Evolutionary conservation across 768 basidiomycete genomes (phyloP), one percentile per base, ranked within the genome.

Genomic region (Grammothele lineata): DNA sequence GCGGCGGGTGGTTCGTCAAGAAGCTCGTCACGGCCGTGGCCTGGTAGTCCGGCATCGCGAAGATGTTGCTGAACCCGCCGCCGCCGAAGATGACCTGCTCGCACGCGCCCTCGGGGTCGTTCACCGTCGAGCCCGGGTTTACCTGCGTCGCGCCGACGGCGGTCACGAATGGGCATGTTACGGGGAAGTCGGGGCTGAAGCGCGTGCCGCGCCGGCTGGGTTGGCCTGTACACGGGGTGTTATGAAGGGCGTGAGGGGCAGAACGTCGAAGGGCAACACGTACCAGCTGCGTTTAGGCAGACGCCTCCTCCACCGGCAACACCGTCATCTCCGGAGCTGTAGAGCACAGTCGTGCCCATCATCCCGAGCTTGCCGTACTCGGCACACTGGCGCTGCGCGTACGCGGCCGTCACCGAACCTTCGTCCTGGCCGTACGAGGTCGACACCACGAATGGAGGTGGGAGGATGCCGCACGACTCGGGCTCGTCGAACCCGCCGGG

Each of bases 181-280:
- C 65, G 1, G 75, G 75, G 66, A 74, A 75, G 17, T 37, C 51
- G 0, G 72, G 74, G 50, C 66, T 73, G 59, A 76, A 75, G 30
- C 56, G 54, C 5, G 40, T 62, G 21, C 66, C 67, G 22, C 37
- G 37, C 3, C 34, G 4, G 9, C 57, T 44, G 27, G 62, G 60
- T 7, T 45, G 45, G 6, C 66, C 69, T 71, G n/a, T 11, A 26
- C 7, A 25, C 14, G 8, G 30, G 30, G 9, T 15, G 9, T 32
- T 9, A n/a, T n/a, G n/a, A n/a, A n/a, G n/a, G n/a, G n/a, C n/a
- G n/a, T n/a, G n/a, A n/a, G n/a, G n/a, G n/a, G n/a, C n/a, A n/a
- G n/a, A n/a, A n/a, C n/a, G n/a, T n/a, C n/a, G n/a, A n/a, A n/a
- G n/a, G n/a, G n/a, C n/a, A 24, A 19, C 33, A 19, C 51, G 14